phyloP scores from a whole-genome alignment of 192 early-diverging fungal genomes.

The Coemansia sp. region DNA sequence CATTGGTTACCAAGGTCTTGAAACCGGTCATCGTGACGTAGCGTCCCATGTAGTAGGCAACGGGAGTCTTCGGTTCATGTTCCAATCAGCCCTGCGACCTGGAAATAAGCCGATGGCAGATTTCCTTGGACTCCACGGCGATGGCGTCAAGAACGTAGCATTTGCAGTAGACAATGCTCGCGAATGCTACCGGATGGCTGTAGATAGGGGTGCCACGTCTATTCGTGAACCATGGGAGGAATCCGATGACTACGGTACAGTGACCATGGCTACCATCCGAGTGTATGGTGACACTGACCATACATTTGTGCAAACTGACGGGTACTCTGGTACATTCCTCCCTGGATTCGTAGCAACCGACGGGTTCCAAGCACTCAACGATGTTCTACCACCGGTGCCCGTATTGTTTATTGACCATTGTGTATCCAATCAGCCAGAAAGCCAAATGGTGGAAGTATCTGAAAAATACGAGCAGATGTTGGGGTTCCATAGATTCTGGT shows the following conservation, averaged over 20 bases:
- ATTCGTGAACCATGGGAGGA: conserved; percentile 78
- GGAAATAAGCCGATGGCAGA: conserved; percentile 64
- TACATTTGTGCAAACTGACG: conserved; percentile 82
- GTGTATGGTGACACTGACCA: conserved; percentile 95
- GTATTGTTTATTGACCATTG: conserved; percentile 86
- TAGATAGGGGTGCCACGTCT: conserved; percentile 79
- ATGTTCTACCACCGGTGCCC: conserved; percentile 61
- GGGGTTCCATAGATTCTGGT: conserved; percentile 99
- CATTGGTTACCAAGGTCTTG: conserved; percentile 91
- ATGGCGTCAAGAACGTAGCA: conserved; percentile 94
- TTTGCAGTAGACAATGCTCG: conserved; percentile 84
- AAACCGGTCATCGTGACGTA: conserved; percentile 86
- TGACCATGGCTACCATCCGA: conserved; percentile 87
- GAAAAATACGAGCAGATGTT: conserved; percentile 86
- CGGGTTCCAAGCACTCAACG: conserved; percentile 56
- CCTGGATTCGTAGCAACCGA: conserved; percentile 65
- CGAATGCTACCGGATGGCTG: conserved; percentile 75
- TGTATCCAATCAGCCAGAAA: conserved; percentile 93
- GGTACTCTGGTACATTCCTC: conserved; percentile 84
- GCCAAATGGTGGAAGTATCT: conserved; percentile 80
- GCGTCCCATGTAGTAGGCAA: conserved; percentile 84
- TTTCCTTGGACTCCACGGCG: conserved; percentile 78
- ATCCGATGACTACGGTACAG: conserved; percentile 79
- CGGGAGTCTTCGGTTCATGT: conserved; percentile 79
- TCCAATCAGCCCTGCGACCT: conserved; percentile 89